phyloP scores from a whole-genome alignment of 2,329 filamentous ascomycete genomes.

The Penicillium paneum region DNA sequence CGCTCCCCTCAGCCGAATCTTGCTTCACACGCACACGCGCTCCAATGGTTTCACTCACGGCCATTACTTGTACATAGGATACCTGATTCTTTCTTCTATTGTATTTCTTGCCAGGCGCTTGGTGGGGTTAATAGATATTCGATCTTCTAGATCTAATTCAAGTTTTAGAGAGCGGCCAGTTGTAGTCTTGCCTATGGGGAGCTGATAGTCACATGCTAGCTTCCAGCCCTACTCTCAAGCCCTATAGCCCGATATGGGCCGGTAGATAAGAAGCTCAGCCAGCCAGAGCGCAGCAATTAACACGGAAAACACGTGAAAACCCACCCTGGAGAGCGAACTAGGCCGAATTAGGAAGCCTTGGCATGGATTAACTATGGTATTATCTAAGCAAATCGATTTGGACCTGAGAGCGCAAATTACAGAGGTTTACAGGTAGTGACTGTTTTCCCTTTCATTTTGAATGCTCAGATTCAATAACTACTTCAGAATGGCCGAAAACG shows the following conservation, averaged over 20 bases:
- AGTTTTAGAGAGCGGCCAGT: background rate
- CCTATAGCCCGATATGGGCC: conserved; percentile 22
- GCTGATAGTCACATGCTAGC: background rate
- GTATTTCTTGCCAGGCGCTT: conserved; percentile 1
- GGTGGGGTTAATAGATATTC: background rate
- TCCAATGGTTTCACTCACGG: background rate
- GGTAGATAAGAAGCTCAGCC: conserved; percentile 17
- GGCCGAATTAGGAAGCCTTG: too few species aligned
- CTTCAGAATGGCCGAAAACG: conserved; percentile 64
- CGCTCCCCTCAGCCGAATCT: background rate
- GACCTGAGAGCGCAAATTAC: too few species aligned
- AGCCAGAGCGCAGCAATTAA: conserved; percentile 19
- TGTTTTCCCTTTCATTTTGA: conserved; percentile 7
- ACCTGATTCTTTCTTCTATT: background rate
- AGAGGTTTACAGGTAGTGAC: too few species aligned
- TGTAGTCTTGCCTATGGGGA: background rate
- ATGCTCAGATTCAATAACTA: conserved; percentile 42
- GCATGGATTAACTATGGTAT: too few species aligned
- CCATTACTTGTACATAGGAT: conserved; percentile 8
- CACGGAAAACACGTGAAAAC: background rate
- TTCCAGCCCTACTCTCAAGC: conserved; percentile 8
- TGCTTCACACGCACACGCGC: background rate
- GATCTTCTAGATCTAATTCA: background rate
- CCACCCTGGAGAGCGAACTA: too few species aligned
- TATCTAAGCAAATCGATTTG: too few species aligned